Percentiles rank a stretch among this genome's conserved stretches.
Evolutionary conservation across 495 filamentous ascomycete genomes (phyloP).

Genomic region (Penicillium ochrochloron): DNA sequence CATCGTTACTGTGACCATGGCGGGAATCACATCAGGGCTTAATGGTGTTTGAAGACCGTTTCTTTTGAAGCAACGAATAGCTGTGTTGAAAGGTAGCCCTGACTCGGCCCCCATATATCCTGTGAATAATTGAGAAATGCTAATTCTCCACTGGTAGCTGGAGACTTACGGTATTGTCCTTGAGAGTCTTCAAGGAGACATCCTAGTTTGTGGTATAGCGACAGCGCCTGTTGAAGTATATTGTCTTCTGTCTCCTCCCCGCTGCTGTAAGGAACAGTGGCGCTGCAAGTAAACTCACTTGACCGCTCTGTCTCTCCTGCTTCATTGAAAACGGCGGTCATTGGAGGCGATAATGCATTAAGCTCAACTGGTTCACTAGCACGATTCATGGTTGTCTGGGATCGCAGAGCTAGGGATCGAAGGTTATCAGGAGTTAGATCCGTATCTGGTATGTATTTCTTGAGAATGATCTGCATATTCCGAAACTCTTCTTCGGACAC

Average conservation of each 20-base stretch:
- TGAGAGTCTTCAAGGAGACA: neutral
- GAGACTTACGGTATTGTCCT: neutral
- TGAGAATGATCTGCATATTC: neutral
- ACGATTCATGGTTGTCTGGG: neutral
- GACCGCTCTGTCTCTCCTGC: neutral
- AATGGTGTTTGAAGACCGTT: neutral
- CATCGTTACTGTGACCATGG: neutral
- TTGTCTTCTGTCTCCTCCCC: neutral
- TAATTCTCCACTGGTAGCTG: neutral
- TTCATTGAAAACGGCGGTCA: neutral
- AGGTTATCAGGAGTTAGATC: neutral
- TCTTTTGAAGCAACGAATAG: constrained; percentile 1
- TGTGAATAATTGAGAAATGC: neutral
- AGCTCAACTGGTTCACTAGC: neutral
- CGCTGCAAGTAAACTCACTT: neutral
- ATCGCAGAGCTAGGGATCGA: neutral
- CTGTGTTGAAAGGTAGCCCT: neutral
- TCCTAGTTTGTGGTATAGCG: neutral
- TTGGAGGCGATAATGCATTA: neutral
- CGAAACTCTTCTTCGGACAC: neutral
- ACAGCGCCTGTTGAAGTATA: neutral
- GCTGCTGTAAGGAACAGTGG: neutral
- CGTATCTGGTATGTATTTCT: neutral
- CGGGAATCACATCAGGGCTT: neutral
- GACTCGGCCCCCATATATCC: neutral